phyloP scores from a whole-genome alignment of 805 yeast species.

The Saturnispora bothae region DNA sequence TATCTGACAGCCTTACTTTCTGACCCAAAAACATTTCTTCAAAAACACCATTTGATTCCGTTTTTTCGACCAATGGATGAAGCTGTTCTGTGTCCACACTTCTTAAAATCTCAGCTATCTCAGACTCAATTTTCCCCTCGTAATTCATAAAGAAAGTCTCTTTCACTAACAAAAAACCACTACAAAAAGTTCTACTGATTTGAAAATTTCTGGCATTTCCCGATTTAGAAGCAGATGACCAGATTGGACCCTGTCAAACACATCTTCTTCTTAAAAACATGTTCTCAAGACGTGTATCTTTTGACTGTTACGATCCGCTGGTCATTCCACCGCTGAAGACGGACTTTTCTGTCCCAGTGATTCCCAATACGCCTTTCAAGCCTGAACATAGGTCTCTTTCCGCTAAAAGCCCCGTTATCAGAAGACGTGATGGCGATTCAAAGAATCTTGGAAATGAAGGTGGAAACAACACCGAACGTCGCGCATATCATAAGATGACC shows the following conservation, averaged over 20 bases:
- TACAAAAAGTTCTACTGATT: too few relatives aligned
- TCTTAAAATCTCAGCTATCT: background rate
- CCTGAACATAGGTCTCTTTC: slow-evolving; percentile 4
- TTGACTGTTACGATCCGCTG: slow-evolving; percentile 8
- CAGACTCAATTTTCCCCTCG: too few relatives aligned
- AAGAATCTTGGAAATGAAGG: background rate
- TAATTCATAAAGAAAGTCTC: too few relatives aligned
- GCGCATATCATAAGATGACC: slow-evolving; percentile 38
- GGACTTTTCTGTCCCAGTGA: slow-evolving; percentile 1
- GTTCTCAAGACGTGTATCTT: slow-evolving; percentile 7
- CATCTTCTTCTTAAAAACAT: background rate
- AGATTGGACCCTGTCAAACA: slow-evolving; percentile 2
- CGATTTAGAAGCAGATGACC: background rate
- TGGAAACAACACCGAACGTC: slow-evolving; percentile 25
- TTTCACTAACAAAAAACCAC: too few relatives aligned
- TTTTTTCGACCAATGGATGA: background rate
- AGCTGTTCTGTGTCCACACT: background rate
- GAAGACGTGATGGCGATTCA: background rate
- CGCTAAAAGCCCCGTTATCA: slow-evolving; percentile 4
- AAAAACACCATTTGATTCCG: too few relatives aligned
- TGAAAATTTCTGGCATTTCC: background rate
- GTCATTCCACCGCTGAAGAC: slow-evolving; percentile 2
- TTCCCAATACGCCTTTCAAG: slow-evolving; percentile 5
- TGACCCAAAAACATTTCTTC: background rate
- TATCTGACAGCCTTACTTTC: slow-evolving; percentile 6